Evolutionary conservation across 1,284 basidiomycete genomes (phyloP).

Genomic region (Hortiboletus rubellus): DNA sequence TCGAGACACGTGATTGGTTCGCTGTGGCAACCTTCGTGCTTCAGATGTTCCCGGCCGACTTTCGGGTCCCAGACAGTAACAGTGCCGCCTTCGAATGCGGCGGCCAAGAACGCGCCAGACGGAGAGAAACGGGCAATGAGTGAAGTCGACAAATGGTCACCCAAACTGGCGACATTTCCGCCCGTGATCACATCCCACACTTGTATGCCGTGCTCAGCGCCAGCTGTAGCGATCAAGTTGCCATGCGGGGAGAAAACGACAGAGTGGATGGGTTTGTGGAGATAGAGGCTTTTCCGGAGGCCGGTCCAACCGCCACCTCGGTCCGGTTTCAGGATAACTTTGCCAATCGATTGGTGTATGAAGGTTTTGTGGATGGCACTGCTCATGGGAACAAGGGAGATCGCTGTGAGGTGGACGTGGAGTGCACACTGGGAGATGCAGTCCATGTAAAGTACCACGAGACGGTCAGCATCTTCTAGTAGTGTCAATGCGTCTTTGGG

Average conservation of each 20-base stretch:
- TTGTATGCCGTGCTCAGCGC: conserved; percentile 21
- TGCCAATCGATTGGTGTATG: conserved; percentile 13
- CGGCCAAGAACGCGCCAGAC: conserved; percentile 22
- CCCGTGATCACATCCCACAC: conserved; percentile 25
- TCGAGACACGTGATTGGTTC: conserved; percentile 19
- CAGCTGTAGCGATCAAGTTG: conserved; percentile 19
- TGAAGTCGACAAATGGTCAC: conserved; percentile 11
- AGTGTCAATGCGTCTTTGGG: background rate
- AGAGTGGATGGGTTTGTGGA: conserved; percentile 11
- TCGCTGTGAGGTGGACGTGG: conserved; percentile 20
- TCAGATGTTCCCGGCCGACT: conserved; percentile 25
- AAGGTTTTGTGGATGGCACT: conserved; percentile 13
- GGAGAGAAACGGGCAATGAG: conserved; percentile 28
- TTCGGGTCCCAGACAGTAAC: conserved; percentile 28
- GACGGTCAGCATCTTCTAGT: conserved; percentile 8
- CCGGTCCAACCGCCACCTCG: background rate
- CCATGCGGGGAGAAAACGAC: conserved; percentile 20
- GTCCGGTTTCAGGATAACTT: background rate
- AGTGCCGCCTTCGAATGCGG: conserved; percentile 18
- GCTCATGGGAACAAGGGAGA: background rate
- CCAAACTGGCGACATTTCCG: conserved; percentile 24
- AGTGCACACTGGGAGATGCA: conserved; percentile 25
- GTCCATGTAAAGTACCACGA: conserved; percentile 24
- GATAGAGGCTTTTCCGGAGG: background rate
- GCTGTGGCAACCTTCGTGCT: conserved; percentile 16